phyloP scores from a whole-genome alignment of 345 rosid genomes.

The Gossypioides kirkii region DNA sequence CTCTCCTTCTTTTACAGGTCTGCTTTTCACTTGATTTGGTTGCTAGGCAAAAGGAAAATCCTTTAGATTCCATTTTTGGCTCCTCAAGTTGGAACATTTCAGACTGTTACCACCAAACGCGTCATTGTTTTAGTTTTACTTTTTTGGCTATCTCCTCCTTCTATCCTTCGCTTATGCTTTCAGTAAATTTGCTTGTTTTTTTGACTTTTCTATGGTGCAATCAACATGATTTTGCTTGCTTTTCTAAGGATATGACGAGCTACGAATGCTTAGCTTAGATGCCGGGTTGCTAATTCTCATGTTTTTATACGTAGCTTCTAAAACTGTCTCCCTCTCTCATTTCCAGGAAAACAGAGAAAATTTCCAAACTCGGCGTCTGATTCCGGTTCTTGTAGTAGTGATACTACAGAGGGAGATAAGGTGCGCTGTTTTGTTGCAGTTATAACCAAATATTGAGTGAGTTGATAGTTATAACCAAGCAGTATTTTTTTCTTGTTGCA shows the following conservation, averaged over 20 bases:
- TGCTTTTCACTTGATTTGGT: neutral
- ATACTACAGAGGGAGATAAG: conserved; percentile 42
- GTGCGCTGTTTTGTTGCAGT: conserved; percentile 39
- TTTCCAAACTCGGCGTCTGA: conserved; percentile 45
- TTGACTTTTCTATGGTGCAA: conserved; percentile 30
- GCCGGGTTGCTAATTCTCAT: conserved; percentile 15
- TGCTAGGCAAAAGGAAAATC: conserved; percentile 7
- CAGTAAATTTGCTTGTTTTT: conserved; percentile 27
- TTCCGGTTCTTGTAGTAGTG: conserved; percentile 38
- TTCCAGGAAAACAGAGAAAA: conserved; percentile 25
- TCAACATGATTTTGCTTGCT: conserved; percentile 40
- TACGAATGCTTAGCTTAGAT: conserved; percentile 31
- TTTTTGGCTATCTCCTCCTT: conserved; percentile 4
- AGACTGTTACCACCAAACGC: conserved; percentile 7
- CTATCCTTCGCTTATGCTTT: conserved; percentile 25
- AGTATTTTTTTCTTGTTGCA: conserved; percentile 24
- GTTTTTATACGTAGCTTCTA: conserved; percentile 1
- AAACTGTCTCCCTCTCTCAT: neutral
- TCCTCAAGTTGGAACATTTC: neutral
- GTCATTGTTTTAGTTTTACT: neutral
- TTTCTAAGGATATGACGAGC: conserved; percentile 14
- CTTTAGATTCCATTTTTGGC: neutral
- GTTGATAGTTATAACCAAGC: too few species aligned
- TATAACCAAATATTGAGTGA: too few species aligned
- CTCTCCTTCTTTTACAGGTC: conserved; percentile 37